Percentiles rank a stretch among this genome's conserved stretches.
Conservation (phyloP, 169 alveolate genomes). For the Babesia gibsoni region DNA sequence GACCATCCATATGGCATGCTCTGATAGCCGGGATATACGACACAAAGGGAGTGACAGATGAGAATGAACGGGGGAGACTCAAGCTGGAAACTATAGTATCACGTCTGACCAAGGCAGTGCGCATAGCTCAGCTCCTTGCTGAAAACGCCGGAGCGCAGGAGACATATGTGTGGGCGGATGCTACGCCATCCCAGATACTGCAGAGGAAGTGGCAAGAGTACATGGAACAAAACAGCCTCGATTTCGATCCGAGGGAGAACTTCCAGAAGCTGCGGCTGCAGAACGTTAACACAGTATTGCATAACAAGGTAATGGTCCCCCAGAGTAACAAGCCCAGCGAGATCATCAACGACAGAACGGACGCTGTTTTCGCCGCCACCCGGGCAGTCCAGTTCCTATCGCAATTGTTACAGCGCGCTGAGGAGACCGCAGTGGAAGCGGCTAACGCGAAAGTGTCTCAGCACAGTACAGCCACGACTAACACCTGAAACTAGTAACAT, state of each 20-base stretch:
- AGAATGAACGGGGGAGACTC: background rate
- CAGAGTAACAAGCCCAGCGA: background rate
- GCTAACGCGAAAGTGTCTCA: background rate
- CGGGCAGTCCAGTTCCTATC: slow-evolving; percentile 58
- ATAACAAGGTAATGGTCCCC: background rate
- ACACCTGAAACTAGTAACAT: slow-evolving; percentile 3
- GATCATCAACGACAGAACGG: slow-evolving; percentile 15
- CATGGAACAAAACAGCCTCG: slow-evolving; percentile 13
- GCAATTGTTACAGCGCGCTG: slow-evolving; percentile 36
- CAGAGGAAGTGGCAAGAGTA: slow-evolving; percentile 25
- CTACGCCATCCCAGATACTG: slow-evolving; percentile 53
- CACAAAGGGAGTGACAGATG: background rate
- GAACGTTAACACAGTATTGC: slow-evolving; percentile 2
- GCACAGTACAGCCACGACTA: background rate
- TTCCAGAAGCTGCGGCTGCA: background rate
- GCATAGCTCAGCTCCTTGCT: slow-evolving; percentile 37
- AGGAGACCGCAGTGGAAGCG: slow-evolving; percentile 18
- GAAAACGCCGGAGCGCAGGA: background rate
- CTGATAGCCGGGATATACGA: slow-evolving; percentile 51
- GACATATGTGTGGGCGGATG: slow-evolving; percentile 35
- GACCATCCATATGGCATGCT: slow-evolving; percentile 69
- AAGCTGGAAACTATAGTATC: slow-evolving; percentile 17
- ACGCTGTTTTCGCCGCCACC: slow-evolving; percentile 29
- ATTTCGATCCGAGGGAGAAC: slow-evolving; percentile 4
- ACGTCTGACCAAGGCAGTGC: slow-evolving; percentile 33